Evolutionary conservation across 2,329 filamentous ascomycete genomes (phyloP).

Genomic region (Cordyceps javanica): DNA sequence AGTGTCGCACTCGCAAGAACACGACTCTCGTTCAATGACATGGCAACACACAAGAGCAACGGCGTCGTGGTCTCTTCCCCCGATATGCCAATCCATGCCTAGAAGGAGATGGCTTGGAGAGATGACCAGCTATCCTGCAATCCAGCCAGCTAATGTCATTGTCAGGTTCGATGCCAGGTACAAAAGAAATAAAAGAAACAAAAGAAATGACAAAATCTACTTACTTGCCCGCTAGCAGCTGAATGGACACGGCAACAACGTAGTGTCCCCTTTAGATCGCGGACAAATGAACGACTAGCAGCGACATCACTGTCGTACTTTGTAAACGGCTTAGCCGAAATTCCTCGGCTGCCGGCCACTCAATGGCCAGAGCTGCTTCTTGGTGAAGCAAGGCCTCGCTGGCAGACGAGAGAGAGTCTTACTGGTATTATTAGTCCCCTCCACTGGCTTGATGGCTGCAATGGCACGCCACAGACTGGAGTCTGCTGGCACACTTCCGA

Average conservation of each 20-base stretch:
- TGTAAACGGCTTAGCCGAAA: slow-evolving; percentile 2
- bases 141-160: background rate
- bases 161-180: background rate
- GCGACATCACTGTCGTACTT: background rate
- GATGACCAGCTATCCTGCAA: background rate
- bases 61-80: slow-evolving; percentile 3
- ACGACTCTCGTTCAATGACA: background rate
- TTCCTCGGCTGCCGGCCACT: slow-evolving; percentile 1
- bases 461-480: background rate
- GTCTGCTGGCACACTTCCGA: background rate
- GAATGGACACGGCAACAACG: background rate
- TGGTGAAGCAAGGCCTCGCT: background rate
- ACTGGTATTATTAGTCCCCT: too few relatives aligned
- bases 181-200: background rate
- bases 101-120: background rate
- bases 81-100: slow-evolving; percentile 1
- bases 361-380: background rate
- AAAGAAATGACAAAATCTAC: slow-evolving; percentile 6
- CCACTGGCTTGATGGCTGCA: background rate
- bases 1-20: background rate
- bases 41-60: background rate
- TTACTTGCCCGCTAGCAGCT: background rate
- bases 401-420: background rate
- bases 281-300: background rate
- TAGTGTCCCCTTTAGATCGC: background rate